Percentiles rank a stretch among this genome's conserved stretches.
phyloP scores from a whole-genome alignment of 257 asterid species.

The Marsdenia floribunda region DNA sequence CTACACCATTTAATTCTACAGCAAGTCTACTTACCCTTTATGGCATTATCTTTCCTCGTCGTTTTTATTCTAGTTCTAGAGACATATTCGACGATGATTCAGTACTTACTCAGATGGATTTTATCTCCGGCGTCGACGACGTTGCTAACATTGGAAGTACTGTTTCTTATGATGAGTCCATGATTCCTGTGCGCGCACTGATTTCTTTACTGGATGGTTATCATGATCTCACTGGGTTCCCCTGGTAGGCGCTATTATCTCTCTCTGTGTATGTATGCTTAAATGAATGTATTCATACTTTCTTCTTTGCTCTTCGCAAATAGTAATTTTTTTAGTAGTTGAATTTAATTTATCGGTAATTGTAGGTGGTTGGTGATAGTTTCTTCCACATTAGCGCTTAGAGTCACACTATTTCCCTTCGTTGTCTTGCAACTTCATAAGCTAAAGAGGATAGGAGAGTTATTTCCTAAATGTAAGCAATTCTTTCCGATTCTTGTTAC shows the following conservation, averaged over 20 bases:
- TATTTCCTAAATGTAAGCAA: conserved; percentile 71
- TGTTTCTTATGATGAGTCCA: conserved; percentile 15
- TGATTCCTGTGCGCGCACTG: conserved; percentile 33
- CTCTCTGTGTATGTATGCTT: not conserved
- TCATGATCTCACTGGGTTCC: conserved; percentile 35
- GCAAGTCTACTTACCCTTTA: conserved; percentile 3
- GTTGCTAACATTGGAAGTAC: not conserved
- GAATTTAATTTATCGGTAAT: not conserved
- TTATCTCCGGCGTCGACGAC: conserved; percentile 6
- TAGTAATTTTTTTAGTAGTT: not conserved
- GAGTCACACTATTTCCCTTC: conserved; percentile 61
- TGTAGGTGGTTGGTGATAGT: conserved; percentile 87
- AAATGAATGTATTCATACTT: too few species aligned
- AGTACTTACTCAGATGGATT: conserved; percentile 12
- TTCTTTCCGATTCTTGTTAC: conserved; percentile 12
- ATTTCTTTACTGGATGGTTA: conserved; percentile 32
- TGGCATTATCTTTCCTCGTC: conserved; percentile 16
- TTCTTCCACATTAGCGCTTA: conserved; percentile 61
- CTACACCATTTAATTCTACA: not conserved
- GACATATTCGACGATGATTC: conserved; percentile 11
- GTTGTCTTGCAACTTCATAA: conserved; percentile 68
- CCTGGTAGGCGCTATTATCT: conserved; percentile 27
- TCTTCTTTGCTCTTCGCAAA: not conserved
- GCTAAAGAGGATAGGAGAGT: conserved; percentile 51
- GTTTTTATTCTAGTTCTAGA: conserved; percentile 26